Evolutionary conservation across 345 rosid genomes (phyloP).

Genomic region (Viola odorata): DNA sequence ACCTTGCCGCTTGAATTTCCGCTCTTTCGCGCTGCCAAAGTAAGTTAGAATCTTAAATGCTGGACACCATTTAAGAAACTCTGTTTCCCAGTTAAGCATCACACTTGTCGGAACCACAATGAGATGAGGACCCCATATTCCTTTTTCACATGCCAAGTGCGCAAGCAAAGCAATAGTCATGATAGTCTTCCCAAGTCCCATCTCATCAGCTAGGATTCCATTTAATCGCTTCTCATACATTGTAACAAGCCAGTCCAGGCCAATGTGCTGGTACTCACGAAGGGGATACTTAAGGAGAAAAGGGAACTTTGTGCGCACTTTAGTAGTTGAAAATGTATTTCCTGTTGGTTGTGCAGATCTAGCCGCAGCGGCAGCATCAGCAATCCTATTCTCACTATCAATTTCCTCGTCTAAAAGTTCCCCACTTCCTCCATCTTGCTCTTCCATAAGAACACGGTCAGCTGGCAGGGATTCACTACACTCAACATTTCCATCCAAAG

Average conservation of each 20-base stretch:
- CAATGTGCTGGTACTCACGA: slow-evolving; percentile 99
- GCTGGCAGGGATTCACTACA: slow-evolving; percentile 28
- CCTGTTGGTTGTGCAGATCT: slow-evolving; percentile 99
- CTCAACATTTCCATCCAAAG: slow-evolving; percentile 36
- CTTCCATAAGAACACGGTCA: slow-evolving; percentile 29
- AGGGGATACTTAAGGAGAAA: slow-evolving; percentile 94
- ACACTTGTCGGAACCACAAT: slow-evolving; percentile 99
- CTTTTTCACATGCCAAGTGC: slow-evolving; percentile 96
- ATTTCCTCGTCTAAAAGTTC: slow-evolving; percentile 14
- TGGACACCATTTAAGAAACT: slow-evolving; percentile 99
- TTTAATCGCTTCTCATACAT: slow-evolving; percentile 98
- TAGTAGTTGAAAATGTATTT: slow-evolving; percentile 87
- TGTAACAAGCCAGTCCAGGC: slow-evolving; percentile 99
- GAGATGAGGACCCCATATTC: slow-evolving; percentile 99
- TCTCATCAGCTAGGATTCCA: slow-evolving; percentile 99
- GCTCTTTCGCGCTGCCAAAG: slow-evolving; percentile 98
- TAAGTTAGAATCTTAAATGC: slow-evolving; percentile 98
- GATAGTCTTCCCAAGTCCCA: slow-evolving; percentile 99
- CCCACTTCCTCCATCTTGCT: slow-evolving; percentile 26
- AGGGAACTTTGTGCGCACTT: slow-evolving; percentile 93
- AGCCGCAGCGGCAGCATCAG: slow-evolving; percentile 99
- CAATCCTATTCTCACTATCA: slow-evolving; percentile 58
- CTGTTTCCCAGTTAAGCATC: slow-evolving; percentile 99
- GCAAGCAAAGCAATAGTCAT: slow-evolving; percentile 99
- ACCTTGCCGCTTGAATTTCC: slow-evolving; percentile 95